Evolutionary conservation across 352 stramenopile species (phyloP), one percentile per base, ranked within the genome.

Genomic region (Globisporangium apiculatum): DNA sequence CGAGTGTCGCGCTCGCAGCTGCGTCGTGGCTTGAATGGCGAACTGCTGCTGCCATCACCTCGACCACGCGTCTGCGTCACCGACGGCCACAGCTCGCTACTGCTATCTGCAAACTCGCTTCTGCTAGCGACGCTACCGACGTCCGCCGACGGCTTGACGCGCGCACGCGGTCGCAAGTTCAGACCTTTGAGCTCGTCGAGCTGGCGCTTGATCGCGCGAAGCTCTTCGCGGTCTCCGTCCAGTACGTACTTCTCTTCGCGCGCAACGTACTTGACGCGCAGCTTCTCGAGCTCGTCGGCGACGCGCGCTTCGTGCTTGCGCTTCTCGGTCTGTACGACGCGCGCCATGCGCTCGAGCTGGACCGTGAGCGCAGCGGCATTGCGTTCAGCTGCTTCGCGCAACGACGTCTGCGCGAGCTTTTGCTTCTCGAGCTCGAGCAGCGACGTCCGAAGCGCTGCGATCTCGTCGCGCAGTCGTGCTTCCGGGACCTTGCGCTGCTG

Each of bases 151-250:
- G 2, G 24, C 24, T 31, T 31, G 24, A 31, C 24, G 24, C 24
- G 24, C 24, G 24, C 24, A 31, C 24, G 24, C 24, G 1, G 24
- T 5, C 61, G 62, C 4, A 82, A 41, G 10, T 76, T 72, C 36
- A 89, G 58, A 11, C 81, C 68, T 12, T 82, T 80, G 6, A 94
- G 63, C 35, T 89, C 68, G 36, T 94, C 80, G 8, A 94, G 63
- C 53, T 94, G 84, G 52, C 85, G 76, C 61, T 92, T 94, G 60
- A 94, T 94, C 12, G 77, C 80, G 45, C 76, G 69, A 15, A 94
- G 64, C 53, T 94, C 84, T 46, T 91, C 78, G 55, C 84, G 78
- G 48, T 94, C 83, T 8, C 83, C 82, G 36, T 91, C 80, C 18
- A 94, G 58, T 7, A 91, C 80, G 53, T 83, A 91, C 43, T 76